phyloP scores from a whole-genome alignment of 2,329 filamentous ascomycete genomes.

The Orbilia blumenaviensis region DNA sequence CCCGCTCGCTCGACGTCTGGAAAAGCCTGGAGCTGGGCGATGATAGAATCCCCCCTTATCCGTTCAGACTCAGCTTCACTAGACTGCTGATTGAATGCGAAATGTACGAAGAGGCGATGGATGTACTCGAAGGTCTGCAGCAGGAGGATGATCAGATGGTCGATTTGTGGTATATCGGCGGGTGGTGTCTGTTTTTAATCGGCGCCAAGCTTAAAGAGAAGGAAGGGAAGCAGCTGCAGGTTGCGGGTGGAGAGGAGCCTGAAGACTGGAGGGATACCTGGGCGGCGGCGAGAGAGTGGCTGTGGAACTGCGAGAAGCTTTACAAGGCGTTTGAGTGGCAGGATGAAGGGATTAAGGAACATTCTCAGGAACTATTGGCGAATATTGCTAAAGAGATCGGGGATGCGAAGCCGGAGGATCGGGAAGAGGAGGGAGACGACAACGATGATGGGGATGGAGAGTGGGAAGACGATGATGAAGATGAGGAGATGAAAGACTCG shows the following conservation, averaged over 20 bases:
- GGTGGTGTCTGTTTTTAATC: conserved; percentile 86
- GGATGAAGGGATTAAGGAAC: conserved; percentile 78
- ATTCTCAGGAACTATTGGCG: conserved; percentile 75
- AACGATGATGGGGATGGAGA: conserved; percentile 66
- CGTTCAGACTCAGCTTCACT: conserved; percentile 82
- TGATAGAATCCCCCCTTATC: conserved; percentile 78
- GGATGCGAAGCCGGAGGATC: conserved; percentile 67
- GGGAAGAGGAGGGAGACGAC: conserved; percentile 68
- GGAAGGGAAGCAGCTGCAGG: conserved; percentile 50
- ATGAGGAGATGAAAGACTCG: conserved; percentile 68
- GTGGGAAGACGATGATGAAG: conserved; percentile 60
- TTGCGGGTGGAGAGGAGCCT: conserved; percentile 62
- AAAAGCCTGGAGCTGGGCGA: conserved; percentile 68
- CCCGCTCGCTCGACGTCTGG: conserved; percentile 83
- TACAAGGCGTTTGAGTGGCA: conserved; percentile 84
- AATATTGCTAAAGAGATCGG: conserved; percentile 73
- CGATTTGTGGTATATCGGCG: conserved; percentile 95
- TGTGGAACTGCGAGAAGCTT: conserved; percentile 64
- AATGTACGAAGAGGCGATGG: conserved; percentile 83
- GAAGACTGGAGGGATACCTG: conserved; percentile 59
- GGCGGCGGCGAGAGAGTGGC: conserved; percentile 58
- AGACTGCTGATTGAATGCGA: conserved; percentile 89
- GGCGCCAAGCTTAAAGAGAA: conserved; percentile 72
- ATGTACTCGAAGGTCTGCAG: conserved; percentile 83
- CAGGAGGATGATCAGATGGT: conserved; percentile 92